Percentiles rank a stretch among this genome's conserved stretches.
These are phyloP conservation scores for Yamadazyma endophytica DNA, from an alignment of 805 yeast species.

Conservation along the genomic window DNA sequence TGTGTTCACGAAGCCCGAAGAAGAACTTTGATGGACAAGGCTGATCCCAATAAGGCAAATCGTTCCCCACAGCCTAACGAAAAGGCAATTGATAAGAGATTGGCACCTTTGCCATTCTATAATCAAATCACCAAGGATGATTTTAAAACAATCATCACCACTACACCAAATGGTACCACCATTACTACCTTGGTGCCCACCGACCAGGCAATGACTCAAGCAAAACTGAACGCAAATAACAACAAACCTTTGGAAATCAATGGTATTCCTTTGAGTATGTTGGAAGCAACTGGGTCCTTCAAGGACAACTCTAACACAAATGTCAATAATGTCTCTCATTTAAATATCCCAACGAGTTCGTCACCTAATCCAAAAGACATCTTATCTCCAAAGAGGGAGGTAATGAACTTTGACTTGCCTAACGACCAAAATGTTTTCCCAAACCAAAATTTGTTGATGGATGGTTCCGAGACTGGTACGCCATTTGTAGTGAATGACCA, in stretches of 20 bases:
- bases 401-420: constrained; percentile 8
- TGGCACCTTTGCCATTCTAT: constrained; percentile 82
- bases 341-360: background rate
- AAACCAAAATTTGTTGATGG: constrained; percentile 6
- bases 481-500: constrained; percentile 17
- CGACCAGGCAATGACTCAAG: constrained; percentile 64
- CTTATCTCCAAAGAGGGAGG: background rate
- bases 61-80: constrained; percentile 3
- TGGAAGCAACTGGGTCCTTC: constrained; percentile 69
- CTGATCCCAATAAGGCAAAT: constrained; percentile 11
- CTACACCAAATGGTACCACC: constrained; percentile 91
- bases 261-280: constrained; percentile 67
- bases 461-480: constrained; percentile 3
- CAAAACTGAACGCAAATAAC: constrained; percentile 53
- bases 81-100: constrained; percentile 21
- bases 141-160: constrained; percentile 77
- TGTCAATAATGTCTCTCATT: background rate
- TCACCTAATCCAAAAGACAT: constrained; percentile 2
- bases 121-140: constrained; percentile 88
- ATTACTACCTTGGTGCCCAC: constrained; percentile 87
- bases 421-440: constrained; percentile 9
- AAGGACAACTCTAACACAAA: constrained; percentile 5
- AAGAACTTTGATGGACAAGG: constrained; percentile 42
- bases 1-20: constrained; percentile 92
- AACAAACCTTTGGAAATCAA: constrained; percentile 56